Conservation (phyloP, 495 filamentous ascomycete species). For the Penicillium argentinense region DNA sequence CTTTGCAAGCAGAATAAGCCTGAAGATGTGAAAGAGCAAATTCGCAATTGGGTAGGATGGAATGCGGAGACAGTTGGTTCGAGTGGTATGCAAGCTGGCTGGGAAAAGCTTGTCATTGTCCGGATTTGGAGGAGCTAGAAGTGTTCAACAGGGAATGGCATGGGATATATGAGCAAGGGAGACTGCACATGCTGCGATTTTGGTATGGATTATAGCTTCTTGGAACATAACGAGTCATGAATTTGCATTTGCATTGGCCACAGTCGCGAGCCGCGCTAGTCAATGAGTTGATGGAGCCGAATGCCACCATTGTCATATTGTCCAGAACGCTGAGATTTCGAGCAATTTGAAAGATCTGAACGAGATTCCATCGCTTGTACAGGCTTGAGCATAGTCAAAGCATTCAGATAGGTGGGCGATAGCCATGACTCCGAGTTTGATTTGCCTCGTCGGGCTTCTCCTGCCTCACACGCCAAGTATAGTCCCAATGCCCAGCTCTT, state of each 20-base stretch:
- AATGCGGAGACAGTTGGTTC: constrained; percentile 72
- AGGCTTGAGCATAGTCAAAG: too few relatives aligned
- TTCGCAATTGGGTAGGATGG: constrained; percentile 65
- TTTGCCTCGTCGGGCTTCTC: neutral
- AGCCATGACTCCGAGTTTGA: neutral
- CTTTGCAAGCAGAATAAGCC: constrained; percentile 87
- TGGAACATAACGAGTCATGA: too few relatives aligned
- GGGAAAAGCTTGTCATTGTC: constrained; percentile 85
- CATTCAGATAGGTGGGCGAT: neutral
- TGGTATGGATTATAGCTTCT: too few relatives aligned
- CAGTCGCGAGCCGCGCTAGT: too few relatives aligned
- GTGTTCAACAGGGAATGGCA: neutral
- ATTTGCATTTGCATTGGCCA: too few relatives aligned
- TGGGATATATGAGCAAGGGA: too few relatives aligned
- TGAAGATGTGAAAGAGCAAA: constrained; percentile 65
- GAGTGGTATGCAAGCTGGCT: constrained; percentile 83
- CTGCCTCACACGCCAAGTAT: neutral
- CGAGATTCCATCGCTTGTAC: too few relatives aligned
- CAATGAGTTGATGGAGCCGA: too few relatives aligned
- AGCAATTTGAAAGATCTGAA: too few relatives aligned
- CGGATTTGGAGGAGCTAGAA: constrained; percentile 64
- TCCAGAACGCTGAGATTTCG: too few relatives aligned
- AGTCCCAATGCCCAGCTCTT: neutral
- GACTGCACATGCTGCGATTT: too few relatives aligned
- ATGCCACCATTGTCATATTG: too few relatives aligned